A percentile compares a stretch with the other conserved stretches of the same genome.
phyloP scores from a whole-genome alignment of 2,329 filamentous ascomycete species.

The Botrytis paeoniae region DNA sequence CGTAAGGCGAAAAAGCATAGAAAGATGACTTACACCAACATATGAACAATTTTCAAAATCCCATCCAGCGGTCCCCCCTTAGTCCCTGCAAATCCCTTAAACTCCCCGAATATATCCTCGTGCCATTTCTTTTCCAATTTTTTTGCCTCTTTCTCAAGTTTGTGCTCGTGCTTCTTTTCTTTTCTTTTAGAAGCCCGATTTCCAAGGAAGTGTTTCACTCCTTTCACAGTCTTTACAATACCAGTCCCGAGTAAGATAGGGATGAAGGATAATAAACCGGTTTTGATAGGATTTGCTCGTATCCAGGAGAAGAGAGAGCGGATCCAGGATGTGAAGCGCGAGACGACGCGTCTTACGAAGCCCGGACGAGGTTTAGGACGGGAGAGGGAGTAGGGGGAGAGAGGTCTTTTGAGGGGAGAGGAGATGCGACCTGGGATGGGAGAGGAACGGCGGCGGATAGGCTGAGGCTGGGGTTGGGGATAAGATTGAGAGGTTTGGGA shows the following conservation, averaged over 20 bases:
- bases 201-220: constrained; percentile 13
- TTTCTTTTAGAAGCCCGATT: background rate
- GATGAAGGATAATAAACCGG: constrained; percentile 28
- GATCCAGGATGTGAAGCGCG: constrained; percentile 27
- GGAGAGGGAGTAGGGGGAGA: constrained; percentile 30
- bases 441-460: constrained; percentile 2
- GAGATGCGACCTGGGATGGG: constrained; percentile 22
- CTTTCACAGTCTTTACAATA: constrained; percentile 13
- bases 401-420: constrained; percentile 28
- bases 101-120: constrained; percentile 31
- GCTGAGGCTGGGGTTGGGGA: constrained; percentile 16
- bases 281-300: constrained; percentile 30
- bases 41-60: constrained; percentile 34
- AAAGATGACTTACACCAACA: constrained; percentile 32
- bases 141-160: background rate
- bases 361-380: constrained; percentile 32
- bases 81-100: constrained; percentile 31
- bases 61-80: constrained; percentile 34
- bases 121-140: constrained; percentile 23
- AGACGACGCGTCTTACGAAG: constrained; percentile 27
- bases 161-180: background rate
- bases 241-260: constrained; percentile 29
- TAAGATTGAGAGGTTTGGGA: background rate
- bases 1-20: background rate
- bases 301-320: constrained; percentile 26